Base-by-base conservation (phyloP, 352 stramenopile species). In the Phytophthora parvispora region DNA sequence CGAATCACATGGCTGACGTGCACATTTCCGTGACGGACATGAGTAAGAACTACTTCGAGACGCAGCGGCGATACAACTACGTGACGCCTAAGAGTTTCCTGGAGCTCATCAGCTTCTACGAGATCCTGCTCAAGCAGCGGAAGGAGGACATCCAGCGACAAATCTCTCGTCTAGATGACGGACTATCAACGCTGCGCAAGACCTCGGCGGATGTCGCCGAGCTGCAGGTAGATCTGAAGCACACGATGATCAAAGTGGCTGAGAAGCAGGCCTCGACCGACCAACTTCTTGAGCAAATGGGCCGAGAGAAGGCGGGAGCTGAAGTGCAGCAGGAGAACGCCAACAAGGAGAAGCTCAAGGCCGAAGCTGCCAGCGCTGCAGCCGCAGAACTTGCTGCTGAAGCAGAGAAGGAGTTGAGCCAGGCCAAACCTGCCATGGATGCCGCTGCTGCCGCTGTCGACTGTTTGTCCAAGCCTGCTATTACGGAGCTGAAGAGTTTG, bases 11-110 rank as follows among this genome's bases (percentile, higher is more conserved):
- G 97, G 95, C 97, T 2, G 93, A 99, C 54, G 97, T 99, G 54
- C 97, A 99, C 80, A 96, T 99, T 69, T 98, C 92, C 9, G 98
- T 99, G 45, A 98, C 92, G 2, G 93, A 98, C 60, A 98, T 98
- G 84, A 98, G 92, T 32, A 93, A 96, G 56, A 89, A 91, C 67
- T 99, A 99, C 84, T 93, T 98, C 61, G 91, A 99, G 64, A 98
- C 93, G 7, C 95, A 99, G 71, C 83, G 96, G 0, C 88, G 98
- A 8, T 99, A 99, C 92, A 99, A 99, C 76, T 99, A 99, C 75
- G 97, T 99, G 54, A 99, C 98, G 42, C 97, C 98, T 7, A 99
- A 99, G 83, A 99, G 92, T 68, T 99, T 99, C 81, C 84, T 99
- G 24, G 97, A 99, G 79, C 82, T 99, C 13, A 99, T 99, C 49